phyloP scores from a whole-genome alignment of 164 flowering plant genomes.

The Hamamelis virginiana region DNA sequence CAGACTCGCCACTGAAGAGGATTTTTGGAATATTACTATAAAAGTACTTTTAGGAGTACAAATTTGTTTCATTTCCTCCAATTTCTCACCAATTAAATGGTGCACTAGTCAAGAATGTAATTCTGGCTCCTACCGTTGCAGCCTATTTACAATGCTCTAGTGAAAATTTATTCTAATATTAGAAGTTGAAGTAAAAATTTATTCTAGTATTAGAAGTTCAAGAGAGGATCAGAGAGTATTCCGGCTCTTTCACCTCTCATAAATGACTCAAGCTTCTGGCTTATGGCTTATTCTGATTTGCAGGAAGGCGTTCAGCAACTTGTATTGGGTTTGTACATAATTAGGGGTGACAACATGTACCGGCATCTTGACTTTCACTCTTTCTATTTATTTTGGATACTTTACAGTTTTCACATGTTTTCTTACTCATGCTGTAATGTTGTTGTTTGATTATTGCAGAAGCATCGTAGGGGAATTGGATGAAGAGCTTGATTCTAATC shows the following conservation, averaged over 20 bases:
- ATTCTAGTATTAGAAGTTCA: too few species aligned
- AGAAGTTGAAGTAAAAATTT: background rate
- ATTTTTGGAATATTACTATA: too few species aligned
- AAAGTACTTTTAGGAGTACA: too few species aligned
- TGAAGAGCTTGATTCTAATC: constrained; percentile 72
- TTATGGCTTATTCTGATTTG: constrained; percentile 22
- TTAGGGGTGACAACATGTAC: constrained; percentile 96
- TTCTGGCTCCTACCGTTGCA: too few species aligned
- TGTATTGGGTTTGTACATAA: constrained; percentile 90
- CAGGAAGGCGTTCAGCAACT: constrained; percentile 98
- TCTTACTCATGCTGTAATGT: background rate
- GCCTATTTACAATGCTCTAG: too few species aligned
- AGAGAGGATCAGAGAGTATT: too few species aligned
- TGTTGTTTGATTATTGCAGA: constrained; percentile 37
- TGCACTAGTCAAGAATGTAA: too few species aligned
- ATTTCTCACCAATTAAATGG: too few species aligned
- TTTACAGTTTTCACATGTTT: too few species aligned
- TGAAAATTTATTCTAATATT: background rate
- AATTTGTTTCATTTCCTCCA: too few species aligned
- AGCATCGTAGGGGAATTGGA: constrained; percentile 88
- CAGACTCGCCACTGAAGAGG: background rate
- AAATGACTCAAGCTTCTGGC: background rate
- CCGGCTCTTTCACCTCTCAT: background rate
- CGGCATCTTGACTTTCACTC: background rate
- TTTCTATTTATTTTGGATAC: background rate